Evolutionary conservation across 352 stramenopile genomes (phyloP).

Genomic region (Elongisporangium anandrum): DNA sequence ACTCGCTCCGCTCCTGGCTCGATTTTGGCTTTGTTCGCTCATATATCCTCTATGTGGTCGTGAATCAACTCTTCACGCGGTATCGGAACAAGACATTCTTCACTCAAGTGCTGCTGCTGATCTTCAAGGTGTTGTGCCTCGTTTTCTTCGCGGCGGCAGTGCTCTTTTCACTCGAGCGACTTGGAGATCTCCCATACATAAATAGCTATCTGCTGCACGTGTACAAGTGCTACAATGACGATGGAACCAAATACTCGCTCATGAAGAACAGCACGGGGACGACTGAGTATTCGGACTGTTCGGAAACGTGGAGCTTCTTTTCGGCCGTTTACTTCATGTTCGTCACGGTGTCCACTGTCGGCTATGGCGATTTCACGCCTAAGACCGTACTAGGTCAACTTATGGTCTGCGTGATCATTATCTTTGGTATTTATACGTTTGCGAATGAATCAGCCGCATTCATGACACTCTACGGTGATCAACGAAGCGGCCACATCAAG

Average conservation of each 20-base stretch:
- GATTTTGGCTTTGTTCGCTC: conserved; percentile 84
- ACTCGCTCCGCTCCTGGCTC: conserved; percentile 70
- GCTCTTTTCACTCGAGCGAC: conserved; percentile 79
- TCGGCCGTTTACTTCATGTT: conserved; percentile 90
- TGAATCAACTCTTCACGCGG: conserved; percentile 61
- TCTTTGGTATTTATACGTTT: conserved; percentile 87
- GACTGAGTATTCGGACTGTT: conserved; percentile 44
- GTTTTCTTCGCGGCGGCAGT: conserved; percentile 83
- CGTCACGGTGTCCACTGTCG: conserved; percentile 84
- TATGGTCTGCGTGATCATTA: conserved; percentile 78
- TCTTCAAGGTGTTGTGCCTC: conserved; percentile 73
- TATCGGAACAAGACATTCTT: conserved; percentile 82
- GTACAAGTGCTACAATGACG: conserved; percentile 68
- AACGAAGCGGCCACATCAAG: conserved; percentile 41
- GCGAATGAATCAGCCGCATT: conserved; percentile 78
- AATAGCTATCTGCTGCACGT: conserved; percentile 83
- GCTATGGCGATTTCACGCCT: conserved; percentile 83
- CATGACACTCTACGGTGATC: conserved; percentile 71
- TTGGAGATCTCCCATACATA: conserved; percentile 78
- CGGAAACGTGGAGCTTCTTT: conserved; percentile 84
- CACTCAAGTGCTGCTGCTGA: conserved; percentile 67
- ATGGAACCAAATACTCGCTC: conserved; percentile 43
- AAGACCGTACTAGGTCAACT: conserved; percentile 79
- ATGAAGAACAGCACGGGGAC: conserved; percentile 48
- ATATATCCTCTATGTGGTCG: conserved; percentile 82